These are phyloP conservation scores for Leishmania mexicana DNA, from an alignment of 208 protist genomes.

Conservation along the genomic window DNA sequence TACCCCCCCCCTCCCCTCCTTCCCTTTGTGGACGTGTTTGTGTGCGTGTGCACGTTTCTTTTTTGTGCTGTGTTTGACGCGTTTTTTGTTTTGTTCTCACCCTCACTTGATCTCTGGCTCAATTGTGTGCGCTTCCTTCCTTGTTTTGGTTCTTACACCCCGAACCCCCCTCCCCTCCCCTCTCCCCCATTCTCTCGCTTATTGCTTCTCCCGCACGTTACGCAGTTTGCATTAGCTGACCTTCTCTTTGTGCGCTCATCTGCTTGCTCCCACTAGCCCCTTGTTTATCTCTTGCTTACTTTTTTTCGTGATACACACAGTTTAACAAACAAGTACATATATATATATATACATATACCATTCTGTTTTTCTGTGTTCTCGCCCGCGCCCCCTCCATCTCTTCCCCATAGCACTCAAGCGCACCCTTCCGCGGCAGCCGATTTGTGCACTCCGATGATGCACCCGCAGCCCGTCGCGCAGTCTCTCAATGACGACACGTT, in stretches of 20 bases:
- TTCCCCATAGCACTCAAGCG: neutral
- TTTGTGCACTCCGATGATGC: constrained; percentile 17
- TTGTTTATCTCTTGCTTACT: constrained; percentile 7
- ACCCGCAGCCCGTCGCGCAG: constrained; percentile 1
- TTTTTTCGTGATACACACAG: neutral
- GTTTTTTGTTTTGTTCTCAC: neutral
- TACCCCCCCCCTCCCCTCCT: neutral
- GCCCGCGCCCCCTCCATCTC: neutral
- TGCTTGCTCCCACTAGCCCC: neutral
- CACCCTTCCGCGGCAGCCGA: neutral
- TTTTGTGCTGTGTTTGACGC: constrained; percentile 4
- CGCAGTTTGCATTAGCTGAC: neutral
- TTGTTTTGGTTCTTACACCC: neutral
- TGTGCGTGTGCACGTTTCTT: neutral
- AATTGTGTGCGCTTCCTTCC: neutral
- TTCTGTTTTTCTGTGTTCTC: neutral
- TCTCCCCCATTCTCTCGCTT: neutral
- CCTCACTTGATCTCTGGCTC: neutral
- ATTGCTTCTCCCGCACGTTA: neutral
- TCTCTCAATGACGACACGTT: constrained; percentile 17
- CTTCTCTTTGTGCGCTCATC: neutral
- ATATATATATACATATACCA: neutral
- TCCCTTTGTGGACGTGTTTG: neutral
- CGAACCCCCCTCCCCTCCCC: neutral
- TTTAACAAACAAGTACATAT: neutral